Evolutionary conservation across 2,329 filamentous ascomycete species (phyloP), one percentile per base, ranked within the genome.

Genomic region (Thermothelomyces thermophilus): DNA sequence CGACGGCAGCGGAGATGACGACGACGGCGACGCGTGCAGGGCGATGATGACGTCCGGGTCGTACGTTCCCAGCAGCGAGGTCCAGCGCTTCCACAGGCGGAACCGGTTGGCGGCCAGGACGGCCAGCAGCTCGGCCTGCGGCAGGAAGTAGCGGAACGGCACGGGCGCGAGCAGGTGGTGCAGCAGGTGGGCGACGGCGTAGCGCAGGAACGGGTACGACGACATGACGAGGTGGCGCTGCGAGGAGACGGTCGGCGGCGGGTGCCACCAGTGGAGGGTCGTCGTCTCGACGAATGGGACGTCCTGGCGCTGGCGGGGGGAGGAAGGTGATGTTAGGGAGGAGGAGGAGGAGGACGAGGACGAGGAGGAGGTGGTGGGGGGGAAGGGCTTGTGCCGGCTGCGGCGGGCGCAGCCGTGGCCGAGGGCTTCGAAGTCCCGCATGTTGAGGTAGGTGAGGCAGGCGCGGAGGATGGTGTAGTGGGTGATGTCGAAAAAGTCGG

Each of bases 31-130:
- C 9, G 33, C 30, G 22, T 62, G 59, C 8, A 37, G 47, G 2
- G 45, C 50, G 0, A 66, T 20, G 7, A 66, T 55, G 1, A 34
- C 55, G 0, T 46, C 52, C 3, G 63, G 50, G 6, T 62, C 60
- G 2, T 54, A 46, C 11, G 51, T 48, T 3, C 63, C 62, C 10
- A 66, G 33, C 6, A 66, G 52, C 5, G 56, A 52, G 0, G 63
- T 66, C 65, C 65, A 68, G 3, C 64, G 53, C 28, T 60, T 56
- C 65, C 65, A 68, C n/a, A 68, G 53, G 0, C 63, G 58, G 49
- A 59, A 64, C 0, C 56, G 26, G 39, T 64, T 54, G 1, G 56
- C 58, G 1, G 62, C 49, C 2, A 68, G 46, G 1, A 56, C 33
- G 1, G 44, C 35, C 5, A 68, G 48, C 1, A 68, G 35, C 2